Base-by-base conservation (phyloP, 2,329 filamentous ascomycete species). In the Penicillium palitans region DNA sequence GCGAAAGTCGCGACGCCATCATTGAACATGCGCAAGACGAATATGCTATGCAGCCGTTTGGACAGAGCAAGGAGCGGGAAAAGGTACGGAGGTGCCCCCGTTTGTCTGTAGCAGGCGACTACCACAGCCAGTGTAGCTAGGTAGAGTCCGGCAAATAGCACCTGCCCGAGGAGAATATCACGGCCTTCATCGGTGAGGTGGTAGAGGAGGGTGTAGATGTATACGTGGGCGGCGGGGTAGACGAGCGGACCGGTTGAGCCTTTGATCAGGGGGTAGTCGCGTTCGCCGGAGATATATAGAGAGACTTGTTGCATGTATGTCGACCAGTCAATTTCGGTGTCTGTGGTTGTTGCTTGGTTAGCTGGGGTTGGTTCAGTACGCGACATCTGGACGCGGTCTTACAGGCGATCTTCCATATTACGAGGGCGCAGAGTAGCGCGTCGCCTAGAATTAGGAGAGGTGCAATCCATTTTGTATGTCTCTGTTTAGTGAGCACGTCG, bases 311-410 rank as follows among this genome's bases (percentile, higher is more conserved):
- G 84, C 93, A 99, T 98, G 76, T 99, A 99, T 0, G 95, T 91
- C 59, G 83, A 84, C 93, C 93, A 99, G 78, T 99, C 95, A 70
- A 99, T 99, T 76, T 99, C 95, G 44, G 95, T 99, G 74, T 99
- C 95, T 90, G 66, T 44, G 19, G 50, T 48, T 33, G 35, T 42
- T 25, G 40, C 15, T 47, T 52, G 52, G 59, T 67, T 62, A 67
- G 64, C 49, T 57, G 25, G 33, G 51, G 47, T 48, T 52, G 39
- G 25, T 40, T 56, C 25, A 39, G 46, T 33, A 50, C 52, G 59
- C 41, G 55, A 56, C 41, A 39, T 9, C 40, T 50, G 25, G 39
- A 47, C 41, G 56, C 53, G 27, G 44, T 37, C 88, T 79, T 80
- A 96, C 92, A 96, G 41, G 92, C 87, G 58, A 96, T 83, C 74